Conservation (phyloP, 148 eudicot genomes). For the Pouteria glomerata region DNA sequence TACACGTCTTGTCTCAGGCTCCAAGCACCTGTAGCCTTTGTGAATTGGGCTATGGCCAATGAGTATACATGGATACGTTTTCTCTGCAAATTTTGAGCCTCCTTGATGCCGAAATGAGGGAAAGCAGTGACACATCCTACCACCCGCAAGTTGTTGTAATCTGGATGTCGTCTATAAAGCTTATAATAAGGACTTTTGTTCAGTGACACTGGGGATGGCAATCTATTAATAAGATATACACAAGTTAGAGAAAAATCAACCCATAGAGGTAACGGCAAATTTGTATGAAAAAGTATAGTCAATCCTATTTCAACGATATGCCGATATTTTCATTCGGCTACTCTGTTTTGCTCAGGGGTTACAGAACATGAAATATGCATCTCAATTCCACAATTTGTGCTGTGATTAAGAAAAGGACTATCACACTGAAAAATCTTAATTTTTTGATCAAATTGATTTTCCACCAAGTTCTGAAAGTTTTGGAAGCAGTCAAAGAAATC, state of each 20-base stretch:
- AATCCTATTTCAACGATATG: neutral
- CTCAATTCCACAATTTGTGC: neutral
- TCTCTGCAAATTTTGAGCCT: neutral
- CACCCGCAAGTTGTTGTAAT: neutral
- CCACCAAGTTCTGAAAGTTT: neutral
- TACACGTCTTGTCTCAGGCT: neutral
- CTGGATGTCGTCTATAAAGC: neutral
- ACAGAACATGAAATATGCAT: neutral
- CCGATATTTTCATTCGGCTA: neutral
- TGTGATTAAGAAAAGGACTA: neutral
- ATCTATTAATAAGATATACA: neutral
- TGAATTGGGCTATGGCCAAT: neutral
- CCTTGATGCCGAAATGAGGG: neutral
- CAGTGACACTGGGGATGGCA: neutral
- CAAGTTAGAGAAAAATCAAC: neutral
- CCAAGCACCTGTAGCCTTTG: neutral
- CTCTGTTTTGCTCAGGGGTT: neutral
- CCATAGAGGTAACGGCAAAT: neutral
- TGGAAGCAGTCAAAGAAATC: neutral
- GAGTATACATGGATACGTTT: neutral
- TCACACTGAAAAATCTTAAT: neutral
- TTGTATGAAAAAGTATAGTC: neutral
- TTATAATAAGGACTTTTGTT: neutral
- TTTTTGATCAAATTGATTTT: neutral
- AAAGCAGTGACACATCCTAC: constrained; percentile 2